Conservation (phyloP, 2,329 filamentous ascomycete species). For the Fusarium vanettenii region DNA sequence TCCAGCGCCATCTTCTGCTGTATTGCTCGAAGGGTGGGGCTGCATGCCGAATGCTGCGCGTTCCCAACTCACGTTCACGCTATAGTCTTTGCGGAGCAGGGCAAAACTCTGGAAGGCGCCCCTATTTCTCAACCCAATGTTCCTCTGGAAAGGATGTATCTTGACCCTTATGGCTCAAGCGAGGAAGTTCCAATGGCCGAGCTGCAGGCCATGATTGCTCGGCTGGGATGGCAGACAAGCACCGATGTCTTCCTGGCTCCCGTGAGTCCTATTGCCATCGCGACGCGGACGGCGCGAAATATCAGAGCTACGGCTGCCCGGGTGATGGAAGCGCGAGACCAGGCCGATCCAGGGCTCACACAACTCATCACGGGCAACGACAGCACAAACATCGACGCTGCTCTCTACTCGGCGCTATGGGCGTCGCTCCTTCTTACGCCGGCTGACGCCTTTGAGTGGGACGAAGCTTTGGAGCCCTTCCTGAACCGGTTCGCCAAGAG, state of each 20-base stretch:
- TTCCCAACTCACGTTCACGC: slow-evolving; percentile 89
- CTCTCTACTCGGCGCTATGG: slow-evolving; percentile 82
- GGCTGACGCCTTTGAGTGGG: slow-evolving; percentile 62
- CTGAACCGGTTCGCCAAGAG: slow-evolving; percentile 57
- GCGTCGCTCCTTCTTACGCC: slow-evolving; percentile 69
- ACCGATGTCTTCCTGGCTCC: slow-evolving; percentile 69
- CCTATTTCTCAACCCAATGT: slow-evolving; percentile 53
- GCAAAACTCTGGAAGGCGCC: slow-evolving; percentile 69
- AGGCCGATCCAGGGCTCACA: slow-evolving; percentile 43
- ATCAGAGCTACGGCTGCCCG: slow-evolving; percentile 75
- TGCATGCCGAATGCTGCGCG: slow-evolving; percentile 82
- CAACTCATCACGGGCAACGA: slow-evolving; percentile 51
- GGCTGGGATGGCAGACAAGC: slow-evolving; percentile 57
- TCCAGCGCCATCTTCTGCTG: slow-evolving; percentile 89
- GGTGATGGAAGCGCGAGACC: slow-evolving; percentile 44
- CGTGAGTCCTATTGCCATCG: slow-evolving; percentile 73
- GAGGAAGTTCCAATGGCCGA: slow-evolving; percentile 72
- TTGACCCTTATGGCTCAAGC: slow-evolving; percentile 82
- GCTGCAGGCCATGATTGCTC: slow-evolving; percentile 69
- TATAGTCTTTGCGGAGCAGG: slow-evolving; percentile 73
- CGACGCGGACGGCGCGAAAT: slow-evolving; percentile 79
- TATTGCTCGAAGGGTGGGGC: slow-evolving; percentile 77
- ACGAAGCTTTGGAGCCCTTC: slow-evolving; percentile 73
- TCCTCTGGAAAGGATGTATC: slow-evolving; percentile 70
- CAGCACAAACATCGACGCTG: slow-evolving; percentile 61